A percentile compares a stretch with the other conserved stretches of the same genome.
phyloP scores from a whole-genome alignment of 306 rosid genomes.

The Canavalia ensiformis region DNA sequence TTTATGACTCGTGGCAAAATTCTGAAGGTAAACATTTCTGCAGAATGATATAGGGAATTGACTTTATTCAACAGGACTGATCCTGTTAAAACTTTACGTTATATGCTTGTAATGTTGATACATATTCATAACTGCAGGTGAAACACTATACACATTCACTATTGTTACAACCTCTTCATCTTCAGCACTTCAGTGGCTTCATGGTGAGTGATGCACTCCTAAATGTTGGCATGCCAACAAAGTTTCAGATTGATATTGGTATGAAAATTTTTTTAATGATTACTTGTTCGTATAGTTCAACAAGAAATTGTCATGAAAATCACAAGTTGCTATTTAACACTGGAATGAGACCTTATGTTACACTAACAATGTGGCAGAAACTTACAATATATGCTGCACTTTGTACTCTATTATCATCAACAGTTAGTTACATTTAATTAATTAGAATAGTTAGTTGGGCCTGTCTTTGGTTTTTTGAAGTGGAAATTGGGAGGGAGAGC shows the following conservation, averaged over 20 bases:
- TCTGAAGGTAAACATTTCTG: conserved; percentile 66
- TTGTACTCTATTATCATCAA: background rate
- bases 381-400: background rate
- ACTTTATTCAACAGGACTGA: background rate
- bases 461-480: background rate
- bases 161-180: conserved; percentile 85
- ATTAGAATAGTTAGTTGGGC: background rate
- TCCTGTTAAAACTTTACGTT: conserved; percentile 8
- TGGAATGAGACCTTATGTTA: conserved; percentile 7
- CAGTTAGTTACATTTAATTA: background rate
- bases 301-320: conserved; percentile 1
- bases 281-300: conserved; percentile 26
- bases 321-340: conserved; percentile 8
- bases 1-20: conserved; percentile 86
- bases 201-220: conserved; percentile 67
- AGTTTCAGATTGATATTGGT: conserved; percentile 36
- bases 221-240: conserved; percentile 30
- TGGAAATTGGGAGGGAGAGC: background rate
- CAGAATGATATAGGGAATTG: conserved; percentile 34
- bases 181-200: conserved; percentile 84
- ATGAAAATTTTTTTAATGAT: conserved; percentile 1
- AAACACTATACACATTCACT: conserved; percentile 73
- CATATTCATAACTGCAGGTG: conserved; percentile 62
- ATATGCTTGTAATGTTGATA: conserved; percentile 18
- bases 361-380: background rate